Conservation (phyloP, 192 early-diverging fungal genomes). For the Podila clonocystis region DNA sequence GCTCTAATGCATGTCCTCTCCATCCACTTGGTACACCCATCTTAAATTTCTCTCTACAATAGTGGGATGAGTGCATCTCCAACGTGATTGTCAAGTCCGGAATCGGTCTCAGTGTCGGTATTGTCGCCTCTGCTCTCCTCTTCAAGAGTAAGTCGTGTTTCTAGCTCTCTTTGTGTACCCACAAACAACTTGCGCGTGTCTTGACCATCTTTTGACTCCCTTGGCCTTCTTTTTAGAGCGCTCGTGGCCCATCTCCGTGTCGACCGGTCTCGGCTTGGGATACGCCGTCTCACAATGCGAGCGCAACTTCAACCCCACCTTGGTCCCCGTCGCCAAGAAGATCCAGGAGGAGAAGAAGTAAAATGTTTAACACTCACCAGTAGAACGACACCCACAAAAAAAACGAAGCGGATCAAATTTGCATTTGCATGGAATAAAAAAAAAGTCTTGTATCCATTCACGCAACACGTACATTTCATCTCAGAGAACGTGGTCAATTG, state of each 20-base stretch:
- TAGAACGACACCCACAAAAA: neutral
- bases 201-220: neutral
- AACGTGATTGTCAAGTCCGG: constrained; percentile 86
- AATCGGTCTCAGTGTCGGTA: constrained; percentile 83
- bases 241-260: constrained; percentile 87
- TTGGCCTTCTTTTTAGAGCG: constrained; percentile 62
- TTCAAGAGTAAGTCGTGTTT: constrained; percentile 77
- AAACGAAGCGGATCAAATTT: too few relatives aligned
- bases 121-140: constrained; percentile 86
- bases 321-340: constrained; percentile 59
- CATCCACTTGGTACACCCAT: too few relatives aligned
- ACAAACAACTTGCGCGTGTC: neutral
- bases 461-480: neutral
- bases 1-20: neutral
- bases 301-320: constrained; percentile 63
- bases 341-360: constrained; percentile 55
- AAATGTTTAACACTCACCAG: neutral
- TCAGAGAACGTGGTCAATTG: neutral
- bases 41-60: constrained; percentile 3
- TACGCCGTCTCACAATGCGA: constrained; percentile 85
- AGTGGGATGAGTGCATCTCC: constrained; percentile 89
- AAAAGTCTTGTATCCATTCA: neutral
- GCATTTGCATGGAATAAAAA: too few relatives aligned
- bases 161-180: neutral
- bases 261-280: constrained; percentile 85